These are phyloP conservation scores for Colletotrichum karsti DNA, from an alignment of 2,329 filamentous ascomycete genomes.

Conservation along the genomic window DNA sequence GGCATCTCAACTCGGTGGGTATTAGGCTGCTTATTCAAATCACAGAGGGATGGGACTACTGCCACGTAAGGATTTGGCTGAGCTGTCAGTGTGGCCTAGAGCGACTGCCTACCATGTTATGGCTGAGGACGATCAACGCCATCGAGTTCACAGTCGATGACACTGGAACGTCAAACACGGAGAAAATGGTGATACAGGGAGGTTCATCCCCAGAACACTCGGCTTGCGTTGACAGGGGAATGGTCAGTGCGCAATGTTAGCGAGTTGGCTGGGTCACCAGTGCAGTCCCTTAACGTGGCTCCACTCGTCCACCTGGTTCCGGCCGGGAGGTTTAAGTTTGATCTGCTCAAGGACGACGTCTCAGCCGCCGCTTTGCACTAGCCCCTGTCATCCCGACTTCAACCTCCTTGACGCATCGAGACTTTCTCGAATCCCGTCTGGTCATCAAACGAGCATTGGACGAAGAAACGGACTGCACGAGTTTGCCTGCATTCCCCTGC, in stretches of 20 bases:
- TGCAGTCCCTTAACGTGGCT: neutral
- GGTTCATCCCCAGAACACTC: constrained; percentile 12
- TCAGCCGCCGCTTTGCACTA: constrained; percentile 27
- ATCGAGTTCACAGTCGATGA: neutral
- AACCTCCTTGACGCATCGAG: neutral
- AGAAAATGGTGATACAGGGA: constrained; percentile 23
- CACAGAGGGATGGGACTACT: neutral
- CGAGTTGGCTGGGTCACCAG: neutral
- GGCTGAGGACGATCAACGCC: neutral
- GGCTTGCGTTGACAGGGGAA: constrained; percentile 10
- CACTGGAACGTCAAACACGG: constrained; percentile 27
- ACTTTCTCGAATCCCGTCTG: neutral
- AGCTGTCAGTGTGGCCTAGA: neutral
- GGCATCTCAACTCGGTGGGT: neutral
- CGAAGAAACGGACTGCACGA: neutral
- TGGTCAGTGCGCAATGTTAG: constrained; percentile 7
- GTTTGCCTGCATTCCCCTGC: neutral
- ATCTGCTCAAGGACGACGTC: constrained; percentile 32
- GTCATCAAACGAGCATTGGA: constrained; percentile 9
- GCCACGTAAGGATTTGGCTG: neutral
- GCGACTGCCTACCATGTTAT: too few relatives aligned
- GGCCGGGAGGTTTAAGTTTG: constrained; percentile 30
- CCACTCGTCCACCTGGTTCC: constrained; percentile 5
- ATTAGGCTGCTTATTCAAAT: neutral
- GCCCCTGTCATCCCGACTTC: constrained; percentile 17